Base-by-base conservation (phyloP, 169 alveolate species). In the Plasmodium cynomolgi region DNA sequence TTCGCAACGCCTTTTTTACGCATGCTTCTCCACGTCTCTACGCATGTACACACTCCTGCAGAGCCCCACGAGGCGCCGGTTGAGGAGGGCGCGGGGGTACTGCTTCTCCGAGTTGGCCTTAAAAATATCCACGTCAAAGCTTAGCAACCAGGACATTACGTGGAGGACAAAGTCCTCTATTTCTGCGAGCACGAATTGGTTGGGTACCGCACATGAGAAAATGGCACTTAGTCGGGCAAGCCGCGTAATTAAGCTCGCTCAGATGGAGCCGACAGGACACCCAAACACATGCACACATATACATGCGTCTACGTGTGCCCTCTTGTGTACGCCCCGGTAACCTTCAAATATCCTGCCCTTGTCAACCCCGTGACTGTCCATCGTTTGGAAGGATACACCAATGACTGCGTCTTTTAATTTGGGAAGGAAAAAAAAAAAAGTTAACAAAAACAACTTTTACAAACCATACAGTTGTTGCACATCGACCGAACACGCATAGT, bases 161-260 rank as follows among this genome's bases (percentile, higher is more conserved):
- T 85, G 80, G 11, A 85, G 93, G 39, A 85, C 93, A 41, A 85
- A 85, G 68, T 85, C 93, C 68, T 85, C 93, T 50, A 85, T 85
- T 74, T 68, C 93, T 85, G 77, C 29, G 37, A 62, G 44, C 54
- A 31, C 11, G 23, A 83, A 41, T 20, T 41, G 47, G 33, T 6
- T 9, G 34, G 9, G 13, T 4, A 84, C 15, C n/a, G 31, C 58
- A 41, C 15, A 3, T 80, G 47, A 41, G 29, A 20, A 44, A 44
- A 44, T 37, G 54, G 41, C 1, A 7, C 17, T 20, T 34, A 1
- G n/a, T 33, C 15, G 29, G 9, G 17, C 39, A 34, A 7, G 11
- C n/a, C 50, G n/a, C 73, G 56, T 44, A 44, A n/a, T n/a, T 44
- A 44, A 11, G n/a, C 17, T 44, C 56, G n/a, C 56, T 2, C n/a